phyloP scores from a whole-genome alignment of 106 monocot genomes.

The Dendrobium catenatum region DNA sequence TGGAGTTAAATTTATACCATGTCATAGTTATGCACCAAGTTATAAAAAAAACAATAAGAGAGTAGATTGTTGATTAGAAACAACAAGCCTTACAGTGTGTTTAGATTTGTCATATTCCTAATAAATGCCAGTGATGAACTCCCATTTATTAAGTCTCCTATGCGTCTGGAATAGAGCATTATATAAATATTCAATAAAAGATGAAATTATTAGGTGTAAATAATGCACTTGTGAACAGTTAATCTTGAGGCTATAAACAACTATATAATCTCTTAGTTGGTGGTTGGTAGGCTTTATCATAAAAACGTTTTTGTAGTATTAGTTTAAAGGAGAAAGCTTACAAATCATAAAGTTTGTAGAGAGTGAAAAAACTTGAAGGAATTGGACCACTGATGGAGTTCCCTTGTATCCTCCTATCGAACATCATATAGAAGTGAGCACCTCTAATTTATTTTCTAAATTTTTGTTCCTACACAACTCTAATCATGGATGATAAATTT shows the following conservation, averaged over 20 bases:
- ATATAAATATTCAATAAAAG: neutral
- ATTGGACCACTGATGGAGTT: constrained; percentile 74
- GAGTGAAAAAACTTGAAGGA: constrained; percentile 45
- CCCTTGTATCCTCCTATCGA: constrained; percentile 63
- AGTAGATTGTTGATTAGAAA: neutral
- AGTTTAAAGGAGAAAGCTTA: constrained; percentile 10
- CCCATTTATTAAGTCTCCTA: constrained; percentile 64
- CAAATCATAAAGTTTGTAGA: constrained; percentile 30
- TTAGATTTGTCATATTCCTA: constrained; percentile 57
- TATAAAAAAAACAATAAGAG: neutral
- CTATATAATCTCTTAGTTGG: too few relatives aligned
- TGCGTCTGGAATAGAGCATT: constrained; percentile 33
- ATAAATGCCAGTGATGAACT: constrained; percentile 68
- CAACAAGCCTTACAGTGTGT: constrained; percentile 43
- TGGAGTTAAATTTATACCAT: neutral
- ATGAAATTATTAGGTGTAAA: neutral
- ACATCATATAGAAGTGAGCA: neutral
- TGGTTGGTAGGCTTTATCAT: too few relatives aligned
- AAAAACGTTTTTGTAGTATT: too few relatives aligned
- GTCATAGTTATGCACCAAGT: constrained; percentile 2
- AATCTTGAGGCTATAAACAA: too few relatives aligned
- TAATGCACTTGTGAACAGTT: too few relatives aligned
- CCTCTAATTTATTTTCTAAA: neutral
- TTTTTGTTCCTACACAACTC: neutral
- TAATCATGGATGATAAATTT: too few relatives aligned